A percentile compares a stretch with the other conserved stretches of the same genome.
Evolutionary conservation across 257 asterid species (phyloP).

Genomic region (Solanum clarkiae): DNA sequence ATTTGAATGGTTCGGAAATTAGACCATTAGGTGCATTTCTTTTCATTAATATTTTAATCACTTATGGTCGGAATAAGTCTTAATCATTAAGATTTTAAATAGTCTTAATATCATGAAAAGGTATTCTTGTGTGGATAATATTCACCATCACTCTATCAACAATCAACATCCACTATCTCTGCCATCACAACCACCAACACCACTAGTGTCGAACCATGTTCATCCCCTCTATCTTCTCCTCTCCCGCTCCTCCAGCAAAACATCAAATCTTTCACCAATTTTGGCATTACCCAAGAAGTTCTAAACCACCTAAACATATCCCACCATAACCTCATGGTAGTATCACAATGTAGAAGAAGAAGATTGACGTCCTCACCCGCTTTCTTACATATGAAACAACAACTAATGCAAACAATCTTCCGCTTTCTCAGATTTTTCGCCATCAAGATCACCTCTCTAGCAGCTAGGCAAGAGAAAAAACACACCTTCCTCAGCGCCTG

Average conservation of each 20-base stretch:
- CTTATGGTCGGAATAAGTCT: no score
- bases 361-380: not conserved
- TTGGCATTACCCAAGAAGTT: not conserved
- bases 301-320: not conserved
- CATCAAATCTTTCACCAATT: not conserved
- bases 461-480: no score
- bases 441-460: not conserved
- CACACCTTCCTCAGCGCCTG: no score
- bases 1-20: no score
- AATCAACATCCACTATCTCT: no score
- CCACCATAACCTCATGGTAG: not conserved
- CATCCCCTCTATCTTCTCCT: not conserved
- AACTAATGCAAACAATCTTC: not conserved
- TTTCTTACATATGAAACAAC: not conserved
- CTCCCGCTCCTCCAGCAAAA: not conserved
- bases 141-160: no score
- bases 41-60: no score
- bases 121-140: no score
- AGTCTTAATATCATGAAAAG: no score
- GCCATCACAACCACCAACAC: no score
- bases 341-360: not conserved
- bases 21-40: no score
- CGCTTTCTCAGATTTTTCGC: not conserved
- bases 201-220: not conserved
- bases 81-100: no score